Conservation (phyloP, 768 basidiomycete genomes). For the Mycena polygramma region DNA sequence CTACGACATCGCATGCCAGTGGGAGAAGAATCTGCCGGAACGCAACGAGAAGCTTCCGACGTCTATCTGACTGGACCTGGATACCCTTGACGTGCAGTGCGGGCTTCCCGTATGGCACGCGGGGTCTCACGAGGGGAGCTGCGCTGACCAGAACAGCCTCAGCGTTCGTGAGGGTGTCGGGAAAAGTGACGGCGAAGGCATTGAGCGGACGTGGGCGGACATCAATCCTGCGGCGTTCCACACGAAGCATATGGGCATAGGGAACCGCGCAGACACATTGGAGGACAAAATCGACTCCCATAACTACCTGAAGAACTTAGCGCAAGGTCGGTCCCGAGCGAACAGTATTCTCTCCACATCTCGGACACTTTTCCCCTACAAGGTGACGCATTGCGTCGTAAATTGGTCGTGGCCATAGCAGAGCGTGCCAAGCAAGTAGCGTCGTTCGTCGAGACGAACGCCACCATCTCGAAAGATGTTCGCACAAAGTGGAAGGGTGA, state of each 20-base stretch:
- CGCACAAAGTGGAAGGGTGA: background rate
- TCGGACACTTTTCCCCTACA: background rate
- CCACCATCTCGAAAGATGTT: background rate
- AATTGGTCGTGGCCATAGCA: constrained; percentile 11
- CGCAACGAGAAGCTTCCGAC: constrained; percentile 4
- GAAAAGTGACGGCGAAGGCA: constrained; percentile 24
- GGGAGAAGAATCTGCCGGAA: background rate
- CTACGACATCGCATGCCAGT: no score
- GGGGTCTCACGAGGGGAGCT: constrained; percentile 28
- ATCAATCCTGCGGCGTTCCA: constrained; percentile 41
- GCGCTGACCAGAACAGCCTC: constrained; percentile 27
- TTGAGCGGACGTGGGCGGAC: constrained; percentile 45
- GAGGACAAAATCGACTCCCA: constrained; percentile 44
- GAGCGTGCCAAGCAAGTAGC: constrained; percentile 11
- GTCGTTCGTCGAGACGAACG: background rate
- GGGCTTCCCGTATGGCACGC: constrained; percentile 35
- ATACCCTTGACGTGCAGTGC: no score
- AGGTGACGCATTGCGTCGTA: constrained; percentile 16
- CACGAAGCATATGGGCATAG: constrained; percentile 48
- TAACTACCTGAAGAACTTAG: constrained; percentile 34
- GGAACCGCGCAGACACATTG: constrained; percentile 41
- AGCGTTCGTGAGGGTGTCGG: constrained; percentile 25
- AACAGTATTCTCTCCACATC: background rate
- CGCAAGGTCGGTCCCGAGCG: background rate
- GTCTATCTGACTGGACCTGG: background rate